Base-by-base conservation (phyloP, 78 protist genomes). In the Bigelowiella natans region DNA sequence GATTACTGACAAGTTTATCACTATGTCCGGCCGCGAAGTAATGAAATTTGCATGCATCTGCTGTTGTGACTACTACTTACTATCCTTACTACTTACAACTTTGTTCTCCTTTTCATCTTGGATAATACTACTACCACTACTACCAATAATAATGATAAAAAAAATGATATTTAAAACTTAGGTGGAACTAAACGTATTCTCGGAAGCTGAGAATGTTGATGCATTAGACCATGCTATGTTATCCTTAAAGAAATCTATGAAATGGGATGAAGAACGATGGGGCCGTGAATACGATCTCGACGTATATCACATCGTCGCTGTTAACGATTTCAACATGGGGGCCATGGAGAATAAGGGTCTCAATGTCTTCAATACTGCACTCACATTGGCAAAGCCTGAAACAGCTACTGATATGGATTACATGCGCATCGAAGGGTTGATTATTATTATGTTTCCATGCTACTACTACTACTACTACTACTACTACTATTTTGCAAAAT, bases 281-380 rank as follows among this genome's bases (percentile, higher is more conserved):
- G 89, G 89, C 26, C 82, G 1, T 26, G 88, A 85, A 83, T 90
- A 90, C 39, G 92, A 90, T 31, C 83, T 90, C 39, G 73, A 38
- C 37, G 26, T 85, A n/a, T 90, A 26, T 89, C 1, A 85, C 89
- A 38, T 90, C 38, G 92, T 90, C 82, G 92, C 92, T 36, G 92
- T 90, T 36, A 51, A 84, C 84, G 92, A 90, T 89, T 90, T 90
- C 83, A 90, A 90, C 92, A 90, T 90, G 92, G 92, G 92, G 30
- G 92, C 92, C 39, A 90, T 90, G 92, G 92, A 90, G 83, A 90
- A 90, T 83, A 90, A 90, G 84, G 88, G 90, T 2, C 89, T 90
- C 40, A 90, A 90, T 38, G 7, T 90, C 18, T 90, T 90, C 92
- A 90, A 90, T 88, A 51, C 92, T 11, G 39, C 73, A 37, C 38